Evolutionary conservation across 805 yeast species (phyloP), one percentile per base, ranked within the genome.

Genomic region (Cyberlindnera euphorbiae): DNA sequence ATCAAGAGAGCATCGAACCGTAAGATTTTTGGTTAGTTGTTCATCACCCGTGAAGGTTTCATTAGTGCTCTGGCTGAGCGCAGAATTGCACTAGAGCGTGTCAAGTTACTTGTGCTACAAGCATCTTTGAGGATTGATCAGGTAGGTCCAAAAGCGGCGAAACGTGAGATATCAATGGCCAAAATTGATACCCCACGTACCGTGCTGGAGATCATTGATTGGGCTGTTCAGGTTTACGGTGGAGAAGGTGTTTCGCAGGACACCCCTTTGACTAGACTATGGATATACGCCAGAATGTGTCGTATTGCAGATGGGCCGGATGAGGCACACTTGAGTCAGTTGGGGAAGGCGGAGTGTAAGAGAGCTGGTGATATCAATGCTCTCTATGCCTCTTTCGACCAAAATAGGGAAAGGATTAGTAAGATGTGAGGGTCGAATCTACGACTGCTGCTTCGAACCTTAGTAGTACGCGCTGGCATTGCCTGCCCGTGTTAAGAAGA

Each of bases 271-370:
- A 76, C 82, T 2, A 56, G 69, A 39, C 55, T 69, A 56, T 79
- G 70, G 58, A 73, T 75, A 17, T 55, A 57, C 38, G 61, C 69
- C 31, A 64, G 84, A 53, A 74, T 78, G 29, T 64, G 77, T 38
- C 60, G 83, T 44, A 73, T 77, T 38, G 82, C 83, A 12, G 84
- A 79, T 53, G 83, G 83, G 10, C 84, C 84, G 3, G 83, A 77
- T 60, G 83, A 77, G 54, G 79, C 79, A 4, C 82, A 78, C 52
- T 58, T 74, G 52, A 59, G 60, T 41, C 82, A 77, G 57, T 60
- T 78, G 44, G 82, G 75, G 6, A 66, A 74, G 40, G 54, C 61
- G 29, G 73, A 69, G 39, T 57, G 64, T 10, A 69, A 68, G 47
- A 52, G 52, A 27, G 65, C 64, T 33, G 44, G 49, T 2, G 38